Percentiles rank a stretch among this genome's conserved stretches.
These are phyloP conservation scores for Hanseniaspora lindneri DNA, from an alignment of 805 yeast genomes.

Conservation along the genomic window DNA sequence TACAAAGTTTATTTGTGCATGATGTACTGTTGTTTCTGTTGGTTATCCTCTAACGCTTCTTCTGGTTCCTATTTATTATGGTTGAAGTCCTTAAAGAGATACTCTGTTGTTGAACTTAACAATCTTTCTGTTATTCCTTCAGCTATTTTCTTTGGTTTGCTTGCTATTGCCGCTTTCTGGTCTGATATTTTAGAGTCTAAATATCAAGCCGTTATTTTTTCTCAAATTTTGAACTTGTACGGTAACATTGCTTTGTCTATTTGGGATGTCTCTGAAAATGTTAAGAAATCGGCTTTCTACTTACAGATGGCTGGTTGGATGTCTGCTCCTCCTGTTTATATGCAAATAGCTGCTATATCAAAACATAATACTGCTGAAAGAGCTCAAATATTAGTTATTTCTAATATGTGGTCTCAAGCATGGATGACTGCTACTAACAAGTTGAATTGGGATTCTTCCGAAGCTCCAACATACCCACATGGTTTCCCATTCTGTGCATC, in stretches of 20 bases:
- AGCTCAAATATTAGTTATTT: conserved; percentile 39
- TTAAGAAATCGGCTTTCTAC: conserved; percentile 51
- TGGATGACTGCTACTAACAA: conserved; percentile 45
- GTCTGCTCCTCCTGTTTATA: conserved; percentile 46
- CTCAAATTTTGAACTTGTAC: conserved; percentile 41
- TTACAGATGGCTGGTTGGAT: conserved; percentile 49
- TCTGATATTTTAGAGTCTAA: conserved; percentile 44
- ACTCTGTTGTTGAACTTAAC: conserved; percentile 34
- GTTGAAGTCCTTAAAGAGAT: conserved; percentile 36
- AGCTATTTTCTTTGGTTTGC: conserved; percentile 39
- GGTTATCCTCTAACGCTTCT: conserved; percentile 44
- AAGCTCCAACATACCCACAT: conserved; percentile 43
- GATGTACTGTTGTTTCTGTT: conserved; percentile 43
- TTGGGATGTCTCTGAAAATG: conserved; percentile 42
- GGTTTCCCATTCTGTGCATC: conserved; percentile 40
- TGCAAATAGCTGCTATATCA: conserved; percentile 49
- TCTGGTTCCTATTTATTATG: conserved; percentile 44
- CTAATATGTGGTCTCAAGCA: conserved; percentile 43
- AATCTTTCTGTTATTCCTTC: conserved; percentile 44
- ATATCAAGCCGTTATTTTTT: conserved; percentile 42
- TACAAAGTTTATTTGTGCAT: conserved; percentile 50
- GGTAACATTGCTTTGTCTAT: conserved; percentile 44
- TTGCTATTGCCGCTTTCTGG: conserved; percentile 21
- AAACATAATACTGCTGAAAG: conserved; percentile 43
- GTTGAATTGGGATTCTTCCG: conserved; percentile 35